These are phyloP conservation scores for Anisodus tanguticus DNA, from an alignment of 257 asterid species.

Conservation along the genomic window DNA sequence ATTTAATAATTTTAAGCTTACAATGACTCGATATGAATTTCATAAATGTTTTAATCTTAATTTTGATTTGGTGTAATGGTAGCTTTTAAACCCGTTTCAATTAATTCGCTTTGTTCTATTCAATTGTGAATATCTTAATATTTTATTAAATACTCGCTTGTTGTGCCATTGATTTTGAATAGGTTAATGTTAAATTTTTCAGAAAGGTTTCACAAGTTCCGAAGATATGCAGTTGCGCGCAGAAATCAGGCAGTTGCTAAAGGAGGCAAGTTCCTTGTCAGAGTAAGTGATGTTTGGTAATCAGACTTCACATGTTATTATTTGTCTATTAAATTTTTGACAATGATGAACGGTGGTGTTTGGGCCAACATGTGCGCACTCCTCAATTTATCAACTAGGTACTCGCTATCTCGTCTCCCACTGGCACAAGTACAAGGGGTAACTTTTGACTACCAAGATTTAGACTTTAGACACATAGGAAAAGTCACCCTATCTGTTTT, in stretches of 20 bases:
- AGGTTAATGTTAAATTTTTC: neutral
- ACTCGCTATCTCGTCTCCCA: neutral
- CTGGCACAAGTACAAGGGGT: neutral
- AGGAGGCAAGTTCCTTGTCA: conserved; percentile 74
- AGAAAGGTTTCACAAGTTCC: conserved; percentile 56
- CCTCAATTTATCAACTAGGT: neutral
- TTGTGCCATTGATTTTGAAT: neutral
- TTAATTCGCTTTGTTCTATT: neutral
- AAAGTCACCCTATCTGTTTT: neutral
- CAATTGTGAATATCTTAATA: neutral
- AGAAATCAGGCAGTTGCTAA: conserved; percentile 73
- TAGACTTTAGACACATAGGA: neutral
- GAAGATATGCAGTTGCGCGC: conserved; percentile 57
- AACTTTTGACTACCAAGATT: neutral
- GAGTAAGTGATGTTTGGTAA: conserved; percentile 54
- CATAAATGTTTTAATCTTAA: neutral
- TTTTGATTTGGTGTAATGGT: neutral
- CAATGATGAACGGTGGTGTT: neutral
- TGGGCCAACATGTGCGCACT: neutral
- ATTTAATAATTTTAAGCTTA: neutral
- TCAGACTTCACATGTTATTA: neutral
- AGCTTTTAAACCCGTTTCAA: conserved; percentile 12
- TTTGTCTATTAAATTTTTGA: neutral
- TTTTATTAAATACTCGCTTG: neutral
- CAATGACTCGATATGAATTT: neutral